Conservation (phyloP, 2,329 filamentous ascomycete species). For the Simplicillium sp. region DNA sequence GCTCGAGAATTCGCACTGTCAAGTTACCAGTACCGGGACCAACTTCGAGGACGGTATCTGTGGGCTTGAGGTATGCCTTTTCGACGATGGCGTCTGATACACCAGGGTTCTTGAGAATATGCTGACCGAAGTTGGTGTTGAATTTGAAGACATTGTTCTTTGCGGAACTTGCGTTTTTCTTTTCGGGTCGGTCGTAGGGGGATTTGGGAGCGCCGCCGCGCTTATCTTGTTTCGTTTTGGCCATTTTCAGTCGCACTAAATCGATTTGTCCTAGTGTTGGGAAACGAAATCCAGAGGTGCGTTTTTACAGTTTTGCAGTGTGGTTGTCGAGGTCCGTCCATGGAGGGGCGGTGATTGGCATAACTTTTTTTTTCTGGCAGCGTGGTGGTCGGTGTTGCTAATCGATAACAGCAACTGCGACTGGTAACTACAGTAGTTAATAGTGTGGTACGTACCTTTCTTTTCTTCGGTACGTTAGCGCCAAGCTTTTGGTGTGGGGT, state of each 20-base stretch:
- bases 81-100: slow-evolving; percentile 61
- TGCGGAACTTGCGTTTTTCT: slow-evolving; percentile 14
- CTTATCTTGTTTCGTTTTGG: slow-evolving; percentile 42
- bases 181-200: slow-evolving; percentile 30
- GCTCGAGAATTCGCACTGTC: slow-evolving; percentile 80
- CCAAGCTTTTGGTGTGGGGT: no score
- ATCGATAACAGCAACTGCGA: no score
- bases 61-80: slow-evolving; percentile 85
- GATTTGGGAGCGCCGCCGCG: slow-evolving; percentile 35
- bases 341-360: slow-evolving; percentile 6
- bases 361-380: slow-evolving; percentile 14
- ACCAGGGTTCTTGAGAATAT: slow-evolving; percentile 88
- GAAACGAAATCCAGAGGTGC: no score
- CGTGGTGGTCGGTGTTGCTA: neutral
- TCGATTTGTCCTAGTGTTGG: no score
- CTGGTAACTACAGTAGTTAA: no score
- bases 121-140: slow-evolving; percentile 79
- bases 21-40: slow-evolving; percentile 85
- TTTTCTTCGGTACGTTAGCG: slow-evolving; percentile 2
- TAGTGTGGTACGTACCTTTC: slow-evolving; percentile 4
- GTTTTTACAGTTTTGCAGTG: slow-evolving; percentile 1
- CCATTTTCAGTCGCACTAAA: no score
- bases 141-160: slow-evolving; percentile 93
- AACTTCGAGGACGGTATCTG: slow-evolving; percentile 83
- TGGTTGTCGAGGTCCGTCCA: neutral